Percentiles rank a stretch among this genome's conserved stretches.
These are phyloP conservation scores for Lolium perenne DNA, from an alignment of 176 grass and related monocot genomes.

Conservation along the genomic window DNA sequence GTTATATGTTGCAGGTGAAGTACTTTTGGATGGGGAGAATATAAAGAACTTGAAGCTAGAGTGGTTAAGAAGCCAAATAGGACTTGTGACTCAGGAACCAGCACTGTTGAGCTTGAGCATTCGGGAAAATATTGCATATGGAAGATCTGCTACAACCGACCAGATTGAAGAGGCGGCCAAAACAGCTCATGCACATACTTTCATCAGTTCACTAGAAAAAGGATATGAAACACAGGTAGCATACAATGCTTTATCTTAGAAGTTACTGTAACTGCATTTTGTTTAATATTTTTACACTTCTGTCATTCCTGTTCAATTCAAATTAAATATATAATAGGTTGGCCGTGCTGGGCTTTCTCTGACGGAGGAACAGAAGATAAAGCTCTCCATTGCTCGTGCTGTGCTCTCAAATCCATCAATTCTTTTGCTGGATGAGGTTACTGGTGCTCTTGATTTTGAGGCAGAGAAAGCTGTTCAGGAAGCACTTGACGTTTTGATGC, in stretches of 20 bases:
- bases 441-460: slow-evolving; percentile 97
- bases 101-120: slow-evolving; percentile 99
- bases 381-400: slow-evolving; percentile 95
- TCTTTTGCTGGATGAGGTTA: slow-evolving; percentile 95
- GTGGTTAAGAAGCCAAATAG: slow-evolving; percentile 99
- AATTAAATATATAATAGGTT: slow-evolving; percentile 67
- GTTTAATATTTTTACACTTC: not conserved
- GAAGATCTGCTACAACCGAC: slow-evolving; percentile 86
- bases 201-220: slow-evolving; percentile 95
- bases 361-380: slow-evolving; percentile 98
- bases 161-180: slow-evolving; percentile 99
- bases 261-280: not conserved
- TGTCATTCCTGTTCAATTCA: slow-evolving; percentile 29
- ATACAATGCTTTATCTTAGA: slow-evolving; percentile 30
- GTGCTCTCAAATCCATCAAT: slow-evolving; percentile 96
- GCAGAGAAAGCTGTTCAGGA: slow-evolving; percentile 96
- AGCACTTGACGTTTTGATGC: slow-evolving; percentile 88
- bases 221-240: slow-evolving; percentile 94
- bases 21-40: slow-evolving; percentile 98
- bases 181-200: slow-evolving; percentile 93
- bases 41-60: slow-evolving; percentile 88
- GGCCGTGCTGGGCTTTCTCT: slow-evolving; percentile 83
- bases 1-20: slow-evolving; percentile 75
- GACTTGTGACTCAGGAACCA: slow-evolving; percentile 96
- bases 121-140: slow-evolving; percentile 95